A percentile compares a stretch with the other conserved stretches of the same genome.
These are phyloP conservation scores for Sporothrix phasma DNA, from an alignment of 2,329 filamentous ascomycete species.

Conservation along the genomic window DNA sequence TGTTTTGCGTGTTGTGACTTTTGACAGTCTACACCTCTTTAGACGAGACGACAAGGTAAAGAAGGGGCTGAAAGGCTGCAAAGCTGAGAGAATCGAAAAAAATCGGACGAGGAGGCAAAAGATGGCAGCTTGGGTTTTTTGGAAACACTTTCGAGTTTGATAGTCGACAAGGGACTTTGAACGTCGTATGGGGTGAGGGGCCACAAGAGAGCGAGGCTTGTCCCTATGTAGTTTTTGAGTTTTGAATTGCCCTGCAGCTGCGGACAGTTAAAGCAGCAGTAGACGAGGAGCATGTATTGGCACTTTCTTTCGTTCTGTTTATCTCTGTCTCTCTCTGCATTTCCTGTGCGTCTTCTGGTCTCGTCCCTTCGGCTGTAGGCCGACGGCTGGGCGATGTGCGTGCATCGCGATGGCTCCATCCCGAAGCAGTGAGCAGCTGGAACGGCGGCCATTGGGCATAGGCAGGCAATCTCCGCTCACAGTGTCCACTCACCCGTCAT, in stretches of 20 bases:
- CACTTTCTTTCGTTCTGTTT: neutral
- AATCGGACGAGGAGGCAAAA: slow-evolving; percentile 25
- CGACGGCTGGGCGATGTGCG: neutral
- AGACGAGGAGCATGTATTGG: neutral
- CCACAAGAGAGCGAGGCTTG: slow-evolving; percentile 6
- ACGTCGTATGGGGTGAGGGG: slow-evolving; percentile 15
- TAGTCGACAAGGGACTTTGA: slow-evolving; percentile 25
- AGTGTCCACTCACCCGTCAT: neutral
- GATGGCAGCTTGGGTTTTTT: neutral
- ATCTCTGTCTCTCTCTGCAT: neutral
- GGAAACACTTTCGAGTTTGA: slow-evolving; percentile 34
- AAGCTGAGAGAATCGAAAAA: slow-evolving; percentile 25
- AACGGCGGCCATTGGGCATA: neutral
- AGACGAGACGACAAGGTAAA: neutral
- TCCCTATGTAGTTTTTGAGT: slow-evolving; percentile 10
- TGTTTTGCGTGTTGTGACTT: too few species aligned
- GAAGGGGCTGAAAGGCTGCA: slow-evolving; percentile 18
- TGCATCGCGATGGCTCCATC: neutral
- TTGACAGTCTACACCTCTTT: too few species aligned
- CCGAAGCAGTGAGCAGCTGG: neutral
- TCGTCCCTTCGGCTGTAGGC: neutral
- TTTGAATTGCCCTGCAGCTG: neutral
- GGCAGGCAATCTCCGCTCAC: neutral
- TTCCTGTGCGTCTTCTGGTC: neutral
- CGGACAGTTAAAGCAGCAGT: neutral